A percentile compares a stretch with the other conserved stretches of the same genome.
phyloP scores from a whole-genome alignment of 139 green algal species.

The Asterochloris erici region DNA sequence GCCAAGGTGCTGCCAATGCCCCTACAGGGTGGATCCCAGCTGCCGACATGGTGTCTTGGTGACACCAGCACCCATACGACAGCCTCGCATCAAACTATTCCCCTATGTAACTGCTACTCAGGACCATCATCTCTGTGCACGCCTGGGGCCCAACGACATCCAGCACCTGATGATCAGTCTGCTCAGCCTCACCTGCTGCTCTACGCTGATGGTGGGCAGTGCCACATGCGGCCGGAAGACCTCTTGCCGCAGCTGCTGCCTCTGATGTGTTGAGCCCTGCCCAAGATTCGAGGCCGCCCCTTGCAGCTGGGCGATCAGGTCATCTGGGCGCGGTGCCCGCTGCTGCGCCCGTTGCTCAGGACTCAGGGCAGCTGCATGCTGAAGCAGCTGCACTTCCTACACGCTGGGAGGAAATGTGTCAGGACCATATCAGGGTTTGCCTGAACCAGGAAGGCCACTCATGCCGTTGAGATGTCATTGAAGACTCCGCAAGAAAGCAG shows the following conservation, averaged over 20 bases:
- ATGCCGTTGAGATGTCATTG: background rate
- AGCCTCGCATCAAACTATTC: background rate
- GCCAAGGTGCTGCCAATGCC: background rate
- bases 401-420: background rate
- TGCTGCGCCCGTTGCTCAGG: slow-evolving; percentile 28
- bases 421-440: slow-evolving; percentile 8
- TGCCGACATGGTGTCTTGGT: background rate
- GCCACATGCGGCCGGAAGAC: slow-evolving; percentile 78
- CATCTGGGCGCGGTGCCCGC: slow-evolving; percentile 11
- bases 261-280: background rate
- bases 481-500: background rate
- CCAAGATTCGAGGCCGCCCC: slow-evolving; percentile 9
- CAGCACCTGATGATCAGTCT: background rate
- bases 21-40: background rate
- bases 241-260: slow-evolving; percentile 21
- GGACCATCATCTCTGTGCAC: background rate
- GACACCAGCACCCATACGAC: background rate
- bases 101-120: background rate
- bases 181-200: slow-evolving; percentile 13
- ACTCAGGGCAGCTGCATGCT: slow-evolving; percentile 32
- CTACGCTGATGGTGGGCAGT: slow-evolving; percentile 65
- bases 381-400: slow-evolving; percentile 62
- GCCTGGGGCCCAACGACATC: background rate
- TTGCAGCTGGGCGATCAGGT: slow-evolving; percentile 30
- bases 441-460: background rate